A percentile compares a stretch with the other conserved stretches of the same genome.
Conservation (phyloP, 148 eudicot genomes). For the Nyssa sinensis region DNA sequence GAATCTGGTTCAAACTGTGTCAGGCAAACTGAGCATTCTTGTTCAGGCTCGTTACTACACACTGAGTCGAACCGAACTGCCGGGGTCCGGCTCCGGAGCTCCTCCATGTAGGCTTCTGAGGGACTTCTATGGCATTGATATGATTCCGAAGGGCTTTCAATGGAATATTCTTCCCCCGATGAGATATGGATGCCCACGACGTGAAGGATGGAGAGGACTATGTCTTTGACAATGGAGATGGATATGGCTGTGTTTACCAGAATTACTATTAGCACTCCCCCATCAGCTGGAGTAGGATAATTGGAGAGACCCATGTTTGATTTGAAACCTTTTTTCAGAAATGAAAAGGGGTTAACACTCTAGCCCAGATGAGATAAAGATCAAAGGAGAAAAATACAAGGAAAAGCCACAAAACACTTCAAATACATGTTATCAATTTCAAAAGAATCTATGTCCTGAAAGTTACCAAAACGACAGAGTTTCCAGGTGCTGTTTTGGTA, state of each 20-base stretch:
- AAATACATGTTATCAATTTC: neutral
- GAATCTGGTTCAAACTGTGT: slow-evolving; percentile 37
- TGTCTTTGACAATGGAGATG: slow-evolving; percentile 37
- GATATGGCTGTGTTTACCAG: slow-evolving; percentile 45
- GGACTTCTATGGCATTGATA: slow-evolving; percentile 16
- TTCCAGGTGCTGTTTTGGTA: no score
- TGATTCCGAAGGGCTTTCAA: slow-evolving; percentile 16
- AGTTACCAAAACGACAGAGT: no score
- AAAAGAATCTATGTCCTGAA: neutral
- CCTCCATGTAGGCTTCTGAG: slow-evolving; percentile 44
- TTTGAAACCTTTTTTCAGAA: slow-evolving; percentile 7
- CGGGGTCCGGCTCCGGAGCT: slow-evolving; percentile 38
- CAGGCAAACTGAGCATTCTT: slow-evolving; percentile 57
- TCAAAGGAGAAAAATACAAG: neutral
- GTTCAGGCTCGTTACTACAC: slow-evolving; percentile 13
- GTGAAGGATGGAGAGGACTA: slow-evolving; percentile 39
- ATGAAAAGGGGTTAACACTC: neutral
- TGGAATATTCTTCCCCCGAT: slow-evolving; percentile 33
- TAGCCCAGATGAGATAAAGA: neutral
- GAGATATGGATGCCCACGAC: slow-evolving; percentile 39
- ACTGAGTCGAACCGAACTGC: slow-evolving; percentile 38
- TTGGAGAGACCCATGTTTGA: slow-evolving; percentile 53
- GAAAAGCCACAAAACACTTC: neutral
- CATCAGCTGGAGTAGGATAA: slow-evolving; percentile 46
- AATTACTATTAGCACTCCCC: slow-evolving; percentile 47